Percentiles rank a stretch among this genome's conserved stretches.
Conservation (phyloP, 331 rosid species). For the Quercus phellos region DNA sequence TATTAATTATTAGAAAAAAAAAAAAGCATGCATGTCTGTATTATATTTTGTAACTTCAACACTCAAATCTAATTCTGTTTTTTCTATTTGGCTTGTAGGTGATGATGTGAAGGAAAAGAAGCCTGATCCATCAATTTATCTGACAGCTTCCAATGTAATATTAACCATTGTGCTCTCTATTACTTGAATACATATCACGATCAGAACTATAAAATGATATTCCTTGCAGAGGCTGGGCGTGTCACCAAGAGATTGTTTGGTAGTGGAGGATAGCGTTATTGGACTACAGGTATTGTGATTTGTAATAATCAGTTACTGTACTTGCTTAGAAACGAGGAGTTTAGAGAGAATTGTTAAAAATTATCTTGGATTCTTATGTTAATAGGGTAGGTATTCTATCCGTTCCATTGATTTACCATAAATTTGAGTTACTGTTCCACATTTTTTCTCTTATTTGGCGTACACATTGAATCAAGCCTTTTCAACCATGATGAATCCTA, state of each 20-base stretch:
- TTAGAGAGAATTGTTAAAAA: slow-evolving; percentile 5
- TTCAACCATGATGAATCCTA: not conserved
- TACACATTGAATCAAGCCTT: not conserved
- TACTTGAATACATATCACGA: not conserved
- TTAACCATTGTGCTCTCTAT: not conserved
- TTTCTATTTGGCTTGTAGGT: slow-evolving; percentile 39
- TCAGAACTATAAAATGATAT: slow-evolving; percentile 3
- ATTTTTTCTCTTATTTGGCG: slow-evolving; percentile 7
- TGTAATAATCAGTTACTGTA: not conserved
- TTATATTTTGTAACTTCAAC: not conserved
- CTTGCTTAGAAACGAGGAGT: not conserved
- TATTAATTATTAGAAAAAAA: no score
- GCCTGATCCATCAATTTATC: slow-evolving; percentile 88
- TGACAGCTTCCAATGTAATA: slow-evolving; percentile 71
- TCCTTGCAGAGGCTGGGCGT: slow-evolving; percentile 64
- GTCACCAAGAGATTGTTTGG: slow-evolving; percentile 62
- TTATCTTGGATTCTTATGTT: not conserved
- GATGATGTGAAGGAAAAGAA: slow-evolving; percentile 96
- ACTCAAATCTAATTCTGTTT: not conserved
- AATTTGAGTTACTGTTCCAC: not conserved
- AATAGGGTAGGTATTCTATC: not conserved
- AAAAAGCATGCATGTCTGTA: no score
- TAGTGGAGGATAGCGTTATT: slow-evolving; percentile 87
- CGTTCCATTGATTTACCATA: not conserved
- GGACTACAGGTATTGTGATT: slow-evolving; percentile 65